Conservation (phyloP, 108 stramenopile species). For the Tribonema minus region DNA sequence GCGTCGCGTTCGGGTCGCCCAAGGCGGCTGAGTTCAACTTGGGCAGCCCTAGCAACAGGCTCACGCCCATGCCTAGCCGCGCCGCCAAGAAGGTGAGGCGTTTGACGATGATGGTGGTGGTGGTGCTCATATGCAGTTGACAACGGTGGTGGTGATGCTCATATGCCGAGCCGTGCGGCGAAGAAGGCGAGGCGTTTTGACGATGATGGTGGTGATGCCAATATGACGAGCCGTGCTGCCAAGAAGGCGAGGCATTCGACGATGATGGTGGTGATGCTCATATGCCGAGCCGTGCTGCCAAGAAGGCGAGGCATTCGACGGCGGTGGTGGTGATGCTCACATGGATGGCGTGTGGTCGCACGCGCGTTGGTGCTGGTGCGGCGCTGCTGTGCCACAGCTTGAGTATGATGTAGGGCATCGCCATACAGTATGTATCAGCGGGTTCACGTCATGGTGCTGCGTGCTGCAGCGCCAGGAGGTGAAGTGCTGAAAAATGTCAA, state of each 20-base stretch:
- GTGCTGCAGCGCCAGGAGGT: too few relatives aligned
- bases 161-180: background rate
- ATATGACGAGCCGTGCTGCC: background rate
- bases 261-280: background rate
- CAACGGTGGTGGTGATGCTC: background rate
- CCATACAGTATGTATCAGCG: too few relatives aligned
- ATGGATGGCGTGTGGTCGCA: too few relatives aligned
- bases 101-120: background rate
- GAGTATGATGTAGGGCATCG: too few relatives aligned
- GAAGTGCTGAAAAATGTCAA: too few relatives aligned
- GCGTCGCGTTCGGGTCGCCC: conserved; percentile 29
- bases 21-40: conserved; percentile 31
- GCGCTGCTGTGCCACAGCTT: too few relatives aligned
- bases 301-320: background rate
- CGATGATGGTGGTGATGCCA: background rate
- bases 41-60: conserved; percentile 11
- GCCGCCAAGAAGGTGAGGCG: background rate
- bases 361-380: too few relatives aligned
- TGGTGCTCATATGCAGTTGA: background rate
- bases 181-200: background rate
- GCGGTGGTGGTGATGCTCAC: background rate
- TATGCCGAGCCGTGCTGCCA: background rate
- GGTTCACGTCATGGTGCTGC: too few relatives aligned
- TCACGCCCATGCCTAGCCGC: conserved; percentile 41
- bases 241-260: background rate